phyloP scores from a whole-genome alignment of 257 asterid genomes.

The Lavandula angustifolia region DNA sequence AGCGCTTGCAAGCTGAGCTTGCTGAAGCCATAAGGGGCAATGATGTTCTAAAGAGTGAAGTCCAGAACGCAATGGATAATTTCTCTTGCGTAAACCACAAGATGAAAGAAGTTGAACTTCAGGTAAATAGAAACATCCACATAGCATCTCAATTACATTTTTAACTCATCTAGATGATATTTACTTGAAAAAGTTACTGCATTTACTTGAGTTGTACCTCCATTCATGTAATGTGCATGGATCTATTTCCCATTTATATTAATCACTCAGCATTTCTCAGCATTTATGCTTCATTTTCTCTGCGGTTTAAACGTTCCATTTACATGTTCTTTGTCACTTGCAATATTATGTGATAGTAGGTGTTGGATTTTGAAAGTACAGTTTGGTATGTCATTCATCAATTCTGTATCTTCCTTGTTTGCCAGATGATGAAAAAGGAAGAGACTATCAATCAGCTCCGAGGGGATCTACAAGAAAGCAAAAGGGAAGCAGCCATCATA shows the following conservation, averaged over 20 bases:
- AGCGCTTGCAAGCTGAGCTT: constrained; percentile 91
- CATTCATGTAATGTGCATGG: not conserved
- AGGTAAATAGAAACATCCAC: constrained; percentile 45
- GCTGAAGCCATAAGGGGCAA: constrained; percentile 83
- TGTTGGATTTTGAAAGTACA: not conserved
- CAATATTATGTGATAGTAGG: not conserved
- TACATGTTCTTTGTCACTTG: not conserved
- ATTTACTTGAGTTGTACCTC: no score
- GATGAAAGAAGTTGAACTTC: constrained; percentile 85
- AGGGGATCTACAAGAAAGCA: constrained; percentile 74
- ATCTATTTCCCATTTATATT: not conserved
- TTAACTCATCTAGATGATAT: not conserved
- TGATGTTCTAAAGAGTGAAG: constrained; percentile 81
- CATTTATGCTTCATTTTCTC: no score
- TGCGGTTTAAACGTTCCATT: no score
- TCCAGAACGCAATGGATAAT: constrained; percentile 75
- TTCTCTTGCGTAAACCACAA: constrained; percentile 75
- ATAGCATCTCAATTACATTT: not conserved
- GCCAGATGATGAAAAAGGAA: constrained; percentile 79
- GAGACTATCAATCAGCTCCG: constrained; percentile 69
- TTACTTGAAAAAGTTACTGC: not conserved
- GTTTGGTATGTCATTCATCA: no score
- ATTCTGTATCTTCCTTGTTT: not conserved
- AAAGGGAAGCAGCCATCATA: constrained; percentile 62
- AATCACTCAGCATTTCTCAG: not conserved